Base-by-base conservation (phyloP, 2,329 filamentous ascomycete genomes). In the Keithomyces neogunnii region DNA sequence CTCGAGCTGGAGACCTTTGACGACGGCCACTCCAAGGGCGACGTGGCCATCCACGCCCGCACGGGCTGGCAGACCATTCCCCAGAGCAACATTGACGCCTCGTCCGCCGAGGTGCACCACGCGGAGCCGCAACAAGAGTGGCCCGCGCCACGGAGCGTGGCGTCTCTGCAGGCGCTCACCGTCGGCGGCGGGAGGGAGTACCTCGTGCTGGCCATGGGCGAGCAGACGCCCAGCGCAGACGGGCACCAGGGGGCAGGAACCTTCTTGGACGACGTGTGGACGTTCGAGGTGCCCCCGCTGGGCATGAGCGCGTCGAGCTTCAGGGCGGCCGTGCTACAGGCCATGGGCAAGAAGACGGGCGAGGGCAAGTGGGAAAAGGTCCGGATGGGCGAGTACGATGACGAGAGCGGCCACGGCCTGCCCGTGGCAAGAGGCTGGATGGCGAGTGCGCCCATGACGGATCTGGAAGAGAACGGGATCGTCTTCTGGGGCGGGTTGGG, bases 221-320 rank as follows among this genome's bases (percentile, higher is more conserved):
- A 85, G 66, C 65, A 69, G 29, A 66, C 70, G 42, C 73, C 79
- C 3, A 76, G 73, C 56, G 60, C 65, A 10, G 63, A 72, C 2
- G 78, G 76, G 31, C 73, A 80, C 57, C 71, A 70, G 19, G 74
- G 66, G 13, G 74, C 76, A 2, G 79, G 76, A 29, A 73, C 70
- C 52, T 83, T 81, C 63, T 75, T 73, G 67, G 66, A 72, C 55
- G 82, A 86, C 60, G 75, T 83, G 19, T 86, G 83, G 83, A 73
- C 76, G 13, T 85, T 82, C 66, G 78, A 82, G 65, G 73, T 82
- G 19, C 80, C 78, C 8, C 73, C 78, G 8, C 63, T 73, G 45
- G 73, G 75, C 51, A 74, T 77, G 71, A 77, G 76, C 11, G 68
- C 74, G 1, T 79, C 79, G 2, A 77, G 76, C 58, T 65, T 84